phyloP scores from a whole-genome alignment of 495 filamentous ascomycete species.

The Penicillium verhagenii region DNA sequence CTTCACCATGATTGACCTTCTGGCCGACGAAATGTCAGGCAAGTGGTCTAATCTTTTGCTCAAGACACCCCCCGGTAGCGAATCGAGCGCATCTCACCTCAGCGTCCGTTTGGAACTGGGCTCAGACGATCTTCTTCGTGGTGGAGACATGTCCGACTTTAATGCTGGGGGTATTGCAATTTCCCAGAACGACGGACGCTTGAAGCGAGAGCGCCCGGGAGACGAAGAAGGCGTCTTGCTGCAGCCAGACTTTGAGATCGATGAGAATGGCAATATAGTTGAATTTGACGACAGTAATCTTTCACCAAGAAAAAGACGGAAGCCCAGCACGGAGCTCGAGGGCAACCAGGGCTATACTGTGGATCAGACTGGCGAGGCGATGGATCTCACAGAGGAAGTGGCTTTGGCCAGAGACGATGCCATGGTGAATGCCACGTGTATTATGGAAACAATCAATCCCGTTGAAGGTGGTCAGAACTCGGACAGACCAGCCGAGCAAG shows the following conservation, averaged over 20 bases:
- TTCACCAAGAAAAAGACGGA: constrained; percentile 16
- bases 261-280: constrained; percentile 60
- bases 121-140: constrained; percentile 28
- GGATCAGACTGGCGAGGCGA: not conserved
- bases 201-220: constrained; percentile 13
- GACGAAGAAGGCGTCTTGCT: constrained; percentile 53
- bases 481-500: not conserved
- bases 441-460: not conserved
- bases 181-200: constrained; percentile 20
- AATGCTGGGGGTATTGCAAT: constrained; percentile 22
- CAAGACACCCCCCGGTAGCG: constrained; percentile 31
- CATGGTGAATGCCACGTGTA: not conserved
- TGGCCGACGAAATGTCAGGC: constrained; percentile 10
- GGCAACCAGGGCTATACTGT: not conserved
- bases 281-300: constrained; percentile 28
- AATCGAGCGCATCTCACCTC: constrained; percentile 27
- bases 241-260: constrained; percentile 65
- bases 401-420: not conserved
- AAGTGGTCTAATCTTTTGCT: constrained; percentile 24
- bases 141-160: constrained; percentile 20
- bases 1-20: constrained; percentile 27
- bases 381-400: not conserved
- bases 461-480: not conserved
- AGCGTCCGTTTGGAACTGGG: constrained; percentile 34
- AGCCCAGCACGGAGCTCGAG: not conserved